Evolutionary conservation across 2,329 filamentous ascomycete species (phyloP), one percentile per base, ranked within the genome.

Genomic region (Cercospora zeae-maydis): DNA sequence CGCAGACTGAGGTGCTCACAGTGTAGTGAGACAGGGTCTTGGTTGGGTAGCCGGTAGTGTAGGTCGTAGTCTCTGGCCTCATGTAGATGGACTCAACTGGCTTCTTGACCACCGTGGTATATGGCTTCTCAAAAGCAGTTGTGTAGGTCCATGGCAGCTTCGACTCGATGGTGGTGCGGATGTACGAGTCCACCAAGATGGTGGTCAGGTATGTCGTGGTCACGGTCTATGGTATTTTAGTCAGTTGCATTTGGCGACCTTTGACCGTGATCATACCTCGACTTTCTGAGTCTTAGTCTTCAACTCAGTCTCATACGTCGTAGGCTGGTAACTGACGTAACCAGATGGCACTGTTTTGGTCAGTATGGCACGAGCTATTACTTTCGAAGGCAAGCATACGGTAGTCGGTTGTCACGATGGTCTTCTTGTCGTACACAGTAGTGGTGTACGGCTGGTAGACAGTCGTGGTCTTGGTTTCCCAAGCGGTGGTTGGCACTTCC

Each of bases 281-380:
- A 64, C 59, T 13, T 45, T 64, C 33, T 61, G 27, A 21, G 58
- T 64, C 16, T 56, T 61, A 3, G 62, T 64, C 45, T 49, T 49
- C 13, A 59, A 14, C 19, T 59, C 42, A 9, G 56, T 59, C 19
- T 49, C 42, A 30, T 59, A 59, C 4, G 42, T 33, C 19, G 49
- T 30, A 7, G 54, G 53, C 42, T 53, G 58, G 19, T 55, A 58
- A 45, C 49, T 47, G 34, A 53, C 49, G 54, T 61, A 64, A 8
- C 34, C 37, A 11, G 62, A 34, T 36, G 62, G 62, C 27, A 64
- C 58, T 57, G 21, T 2, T 3, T 1, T 10, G 6, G 42, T 59
- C 19, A 39, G 33, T 31, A 33, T 11, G 11, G 13, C 4, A 6
- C 5, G 0, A 9, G 19, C 3, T 10, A 10, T 30, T 14, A 11